Percentiles rank a stretch among this genome's conserved stretches.
Conservation (phyloP, 108 stramenopile genomes). For the Conticribra weissflogii region DNA sequence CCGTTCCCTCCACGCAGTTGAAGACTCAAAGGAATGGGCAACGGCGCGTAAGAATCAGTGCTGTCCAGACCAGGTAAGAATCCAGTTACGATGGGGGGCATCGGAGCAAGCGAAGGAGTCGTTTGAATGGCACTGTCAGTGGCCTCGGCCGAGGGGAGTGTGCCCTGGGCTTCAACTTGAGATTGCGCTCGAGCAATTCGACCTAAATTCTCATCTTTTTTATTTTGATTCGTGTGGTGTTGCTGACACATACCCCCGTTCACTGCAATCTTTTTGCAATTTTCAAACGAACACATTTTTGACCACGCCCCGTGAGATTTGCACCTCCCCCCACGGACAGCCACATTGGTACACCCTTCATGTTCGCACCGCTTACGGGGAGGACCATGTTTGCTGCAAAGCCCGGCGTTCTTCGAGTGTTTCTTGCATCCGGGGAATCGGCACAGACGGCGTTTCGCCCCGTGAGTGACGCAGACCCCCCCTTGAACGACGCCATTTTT, state of each 20-base stretch:
- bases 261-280: slow-evolving; percentile 4
- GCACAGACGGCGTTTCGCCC: slow-evolving; percentile 25
- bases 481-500: slow-evolving; percentile 26
- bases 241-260: slow-evolving; percentile 3
- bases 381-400: slow-evolving; percentile 29
- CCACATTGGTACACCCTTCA: slow-evolving; percentile 8
- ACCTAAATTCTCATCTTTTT: too few species aligned
- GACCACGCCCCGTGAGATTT: slow-evolving; percentile 18
- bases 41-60: background rate
- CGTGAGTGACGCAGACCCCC: slow-evolving; percentile 27
- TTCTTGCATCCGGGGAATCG: slow-evolving; percentile 18
- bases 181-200: too few species aligned
- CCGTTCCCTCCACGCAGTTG: too few species aligned
- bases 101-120: too few species aligned
- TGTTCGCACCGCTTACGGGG: slow-evolving; percentile 16
- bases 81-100: too few species aligned
- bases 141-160: too few species aligned
- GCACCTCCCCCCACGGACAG: slow-evolving; percentile 25
- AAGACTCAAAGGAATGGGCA: too few species aligned
- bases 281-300: background rate
- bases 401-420: slow-evolving; percentile 13
- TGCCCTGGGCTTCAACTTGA: too few species aligned
- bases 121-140: too few species aligned
- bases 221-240: too few species aligned
- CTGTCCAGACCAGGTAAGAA: background rate